phyloP scores from a whole-genome alignment of 2,329 filamentous ascomycete genomes.

The Hypoxylon sp. region DNA sequence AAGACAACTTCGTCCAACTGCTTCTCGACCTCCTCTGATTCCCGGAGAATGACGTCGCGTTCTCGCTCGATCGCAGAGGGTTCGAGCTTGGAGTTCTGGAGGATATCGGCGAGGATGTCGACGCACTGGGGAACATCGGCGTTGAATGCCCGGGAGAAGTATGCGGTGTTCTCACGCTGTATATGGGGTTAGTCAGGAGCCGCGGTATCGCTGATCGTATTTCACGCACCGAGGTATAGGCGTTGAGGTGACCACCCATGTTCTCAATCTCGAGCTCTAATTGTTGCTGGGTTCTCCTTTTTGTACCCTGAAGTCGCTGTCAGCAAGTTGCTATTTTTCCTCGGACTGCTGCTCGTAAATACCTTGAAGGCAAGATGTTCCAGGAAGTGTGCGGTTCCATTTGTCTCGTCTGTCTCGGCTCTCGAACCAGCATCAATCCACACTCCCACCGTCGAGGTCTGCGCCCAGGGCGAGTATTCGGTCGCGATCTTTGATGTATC shows the following conservation, averaged over 20 bases:
- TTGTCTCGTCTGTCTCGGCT: slow-evolving; percentile 98
- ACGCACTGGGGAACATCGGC: slow-evolving; percentile 95
- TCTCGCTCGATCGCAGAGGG: slow-evolving; percentile 92
- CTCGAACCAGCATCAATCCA: slow-evolving; percentile 99
- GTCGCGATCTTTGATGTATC: slow-evolving; percentile 81
- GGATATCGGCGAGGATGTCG: slow-evolving; percentile 98
- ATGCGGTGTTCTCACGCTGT: slow-evolving; percentile 98
- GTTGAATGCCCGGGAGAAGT: slow-evolving; percentile 99
- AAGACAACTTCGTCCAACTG: slow-evolving; percentile 99
- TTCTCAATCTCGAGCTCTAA: slow-evolving; percentile 99
- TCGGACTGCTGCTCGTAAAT: slow-evolving; percentile 48
- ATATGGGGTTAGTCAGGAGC: slow-evolving; percentile 25
- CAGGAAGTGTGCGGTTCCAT: slow-evolving; percentile 99
- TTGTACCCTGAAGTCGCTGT: slow-evolving; percentile 76
- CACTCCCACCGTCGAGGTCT: slow-evolving; percentile 97
- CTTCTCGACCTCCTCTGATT: slow-evolving; percentile 99
- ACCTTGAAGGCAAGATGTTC: slow-evolving; percentile 99
- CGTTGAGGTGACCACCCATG: slow-evolving; percentile 99
- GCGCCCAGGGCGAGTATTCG: slow-evolving; percentile 97
- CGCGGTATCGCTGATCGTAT: slow-evolving; percentile 19
- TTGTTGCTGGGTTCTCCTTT: slow-evolving; percentile 95
- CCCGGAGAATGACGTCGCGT: slow-evolving; percentile 97
- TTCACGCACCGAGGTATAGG: slow-evolving; percentile 93
- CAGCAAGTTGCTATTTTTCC: slow-evolving; percentile 32
- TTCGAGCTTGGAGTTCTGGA: slow-evolving; percentile 99